These are phyloP conservation scores for Lactarius hengduanensis DNA, from an alignment of 768 basidiomycete genomes.

Conservation along the genomic window DNA sequence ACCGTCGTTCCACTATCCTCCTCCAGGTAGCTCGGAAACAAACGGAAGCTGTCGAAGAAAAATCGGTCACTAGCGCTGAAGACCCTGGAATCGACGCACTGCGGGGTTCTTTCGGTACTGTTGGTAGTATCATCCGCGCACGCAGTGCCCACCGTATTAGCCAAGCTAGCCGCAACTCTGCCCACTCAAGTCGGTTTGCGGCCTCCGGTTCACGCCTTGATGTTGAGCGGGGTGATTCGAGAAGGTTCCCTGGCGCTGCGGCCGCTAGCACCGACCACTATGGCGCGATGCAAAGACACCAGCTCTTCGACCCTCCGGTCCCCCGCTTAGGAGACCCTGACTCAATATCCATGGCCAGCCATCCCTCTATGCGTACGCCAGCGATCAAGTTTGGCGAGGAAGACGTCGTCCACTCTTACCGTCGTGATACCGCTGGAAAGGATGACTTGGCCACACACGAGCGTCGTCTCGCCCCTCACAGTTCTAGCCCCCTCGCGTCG, in stretches of 20 bases:
- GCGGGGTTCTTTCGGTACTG: slow-evolving; percentile 85
- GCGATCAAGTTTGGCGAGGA: slow-evolving; percentile 77
- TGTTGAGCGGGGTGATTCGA: slow-evolving; percentile 49
- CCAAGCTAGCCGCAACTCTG: slow-evolving; percentile 45
- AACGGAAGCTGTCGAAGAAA: slow-evolving; percentile 71
- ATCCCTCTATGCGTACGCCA: slow-evolving; percentile 38
- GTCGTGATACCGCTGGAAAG: slow-evolving; percentile 44
- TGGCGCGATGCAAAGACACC: slow-evolving; percentile 67
- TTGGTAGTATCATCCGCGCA: slow-evolving; percentile 80
- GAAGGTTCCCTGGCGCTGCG: slow-evolving; percentile 27
- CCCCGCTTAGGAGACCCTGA: slow-evolving; percentile 42
- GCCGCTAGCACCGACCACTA: slow-evolving; percentile 5
- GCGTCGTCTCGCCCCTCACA: slow-evolving; percentile 36
- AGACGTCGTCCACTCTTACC: slow-evolving; percentile 76
- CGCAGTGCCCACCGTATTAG: slow-evolving; percentile 33
- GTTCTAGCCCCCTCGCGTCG: slow-evolving; percentile 8
- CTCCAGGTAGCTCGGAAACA: slow-evolving; percentile 78
- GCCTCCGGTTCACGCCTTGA: slow-evolving; percentile 28
- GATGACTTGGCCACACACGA: slow-evolving; percentile 47
- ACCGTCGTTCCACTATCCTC: slow-evolving; percentile 86
- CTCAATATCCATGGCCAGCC: slow-evolving; percentile 38
- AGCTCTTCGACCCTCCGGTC: slow-evolving; percentile 88
- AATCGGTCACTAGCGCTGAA: slow-evolving; percentile 57
- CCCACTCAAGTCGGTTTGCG: slow-evolving; percentile 8
- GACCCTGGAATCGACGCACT: slow-evolving; percentile 93